phyloP scores from a whole-genome alignment of 2,329 filamentous ascomycete genomes.

The Capronia coronata region DNA sequence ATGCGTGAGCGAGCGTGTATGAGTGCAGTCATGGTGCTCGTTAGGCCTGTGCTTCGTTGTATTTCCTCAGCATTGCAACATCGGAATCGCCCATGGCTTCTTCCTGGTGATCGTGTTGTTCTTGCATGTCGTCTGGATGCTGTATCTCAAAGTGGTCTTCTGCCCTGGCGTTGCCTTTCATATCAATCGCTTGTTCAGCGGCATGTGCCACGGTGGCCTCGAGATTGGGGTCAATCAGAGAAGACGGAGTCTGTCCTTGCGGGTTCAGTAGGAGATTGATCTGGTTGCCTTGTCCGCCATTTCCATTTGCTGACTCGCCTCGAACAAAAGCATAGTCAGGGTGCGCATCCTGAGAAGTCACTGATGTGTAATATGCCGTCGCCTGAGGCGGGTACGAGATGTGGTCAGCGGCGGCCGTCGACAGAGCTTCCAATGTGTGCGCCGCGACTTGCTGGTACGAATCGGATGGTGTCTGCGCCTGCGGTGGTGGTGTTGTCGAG shows the following conservation, averaged over 20 bases:
- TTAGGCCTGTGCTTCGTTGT: constrained; percentile 17
- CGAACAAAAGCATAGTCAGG: constrained; percentile 22
- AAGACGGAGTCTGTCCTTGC: constrained; percentile 13
- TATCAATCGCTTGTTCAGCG: constrained; percentile 2
- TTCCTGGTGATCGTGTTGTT: constrained; percentile 4
- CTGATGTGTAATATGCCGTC: constrained; percentile 22
- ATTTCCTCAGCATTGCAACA: constrained; percentile 19
- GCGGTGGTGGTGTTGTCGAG: constrained; percentile 10
- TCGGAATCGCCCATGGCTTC: constrained; percentile 15
- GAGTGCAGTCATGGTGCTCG: neutral
- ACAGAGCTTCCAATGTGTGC: constrained; percentile 20
- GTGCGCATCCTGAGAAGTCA: constrained; percentile 11
- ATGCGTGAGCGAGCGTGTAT: neutral
- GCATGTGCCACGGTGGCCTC: constrained; percentile 14
- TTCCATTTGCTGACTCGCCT: constrained; percentile 4
- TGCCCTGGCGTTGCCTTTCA: neutral
- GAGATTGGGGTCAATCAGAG: constrained; percentile 25
- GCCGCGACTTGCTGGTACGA: constrained; percentile 21
- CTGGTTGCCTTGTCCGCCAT: constrained; percentile 3
- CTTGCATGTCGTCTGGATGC: neutral
- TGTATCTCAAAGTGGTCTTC: constrained; percentile 1
- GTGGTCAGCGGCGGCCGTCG: constrained; percentile 19
- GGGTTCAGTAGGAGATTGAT: constrained; percentile 13
- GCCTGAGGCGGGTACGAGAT: constrained; percentile 17
- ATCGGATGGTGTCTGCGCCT: constrained; percentile 9